phyloP scores from a whole-genome alignment of 2,329 filamentous ascomycete genomes.

The Trichoderma guizhouense region DNA sequence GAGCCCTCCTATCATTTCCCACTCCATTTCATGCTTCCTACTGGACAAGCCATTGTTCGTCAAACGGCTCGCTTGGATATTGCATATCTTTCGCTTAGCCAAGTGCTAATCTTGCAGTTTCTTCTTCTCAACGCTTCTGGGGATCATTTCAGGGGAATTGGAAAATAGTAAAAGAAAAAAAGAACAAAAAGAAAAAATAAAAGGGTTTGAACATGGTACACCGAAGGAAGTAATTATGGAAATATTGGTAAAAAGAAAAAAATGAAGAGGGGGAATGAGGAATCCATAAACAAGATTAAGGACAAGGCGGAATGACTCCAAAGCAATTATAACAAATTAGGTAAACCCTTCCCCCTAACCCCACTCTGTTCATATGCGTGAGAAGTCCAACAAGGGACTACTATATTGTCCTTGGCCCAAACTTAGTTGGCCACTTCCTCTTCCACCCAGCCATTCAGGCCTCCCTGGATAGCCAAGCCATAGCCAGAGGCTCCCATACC shows the following conservation, averaged over 20 bases:
- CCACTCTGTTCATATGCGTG: slow-evolving; percentile 12
- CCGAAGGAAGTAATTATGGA: slow-evolving; percentile 17
- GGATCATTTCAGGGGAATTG: slow-evolving; percentile 6
- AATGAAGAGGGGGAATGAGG: slow-evolving; percentile 19
- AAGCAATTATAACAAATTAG: slow-evolving; percentile 44
- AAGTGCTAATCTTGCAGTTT: background rate
- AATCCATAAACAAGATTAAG: slow-evolving; percentile 22
- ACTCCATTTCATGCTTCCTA: background rate
- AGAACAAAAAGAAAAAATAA: background rate
- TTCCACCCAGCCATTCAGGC: slow-evolving; percentile 65
- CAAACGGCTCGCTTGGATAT: background rate
- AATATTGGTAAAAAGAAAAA: slow-evolving; percentile 18
- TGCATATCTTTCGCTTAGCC: background rate
- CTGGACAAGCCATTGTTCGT: slow-evolving; percentile 7
- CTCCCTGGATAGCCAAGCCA: slow-evolving; percentile 60
- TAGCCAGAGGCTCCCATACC: slow-evolving; percentile 57
- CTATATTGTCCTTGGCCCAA: slow-evolving; percentile 21
- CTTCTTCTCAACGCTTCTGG: slow-evolving; percentile 12
- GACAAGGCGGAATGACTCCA: slow-evolving; percentile 27
- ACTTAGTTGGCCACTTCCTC: slow-evolving; percentile 60
- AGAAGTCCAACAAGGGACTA: slow-evolving; percentile 23
- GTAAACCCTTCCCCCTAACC: slow-evolving; percentile 29
- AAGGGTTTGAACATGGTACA: slow-evolving; percentile 16
- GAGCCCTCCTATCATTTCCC: background rate
- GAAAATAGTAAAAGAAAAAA: background rate